Base-by-base conservation (phyloP, 768 basidiomycete species). In the Fomitopsis pulvina region DNA sequence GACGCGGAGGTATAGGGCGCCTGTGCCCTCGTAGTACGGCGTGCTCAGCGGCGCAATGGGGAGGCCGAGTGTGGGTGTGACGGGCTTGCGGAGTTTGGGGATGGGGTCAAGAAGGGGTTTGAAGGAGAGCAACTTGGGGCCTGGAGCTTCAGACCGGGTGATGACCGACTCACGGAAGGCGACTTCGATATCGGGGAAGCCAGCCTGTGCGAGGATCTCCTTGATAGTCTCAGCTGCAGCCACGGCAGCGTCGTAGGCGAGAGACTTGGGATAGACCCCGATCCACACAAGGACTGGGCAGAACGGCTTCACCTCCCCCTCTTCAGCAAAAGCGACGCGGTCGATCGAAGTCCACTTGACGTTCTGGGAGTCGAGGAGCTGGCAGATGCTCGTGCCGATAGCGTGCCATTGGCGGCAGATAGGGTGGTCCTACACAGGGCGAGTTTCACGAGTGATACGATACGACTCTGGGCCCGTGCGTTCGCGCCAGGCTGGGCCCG, bases 41-140 rank as follows among this genome's bases (percentile, higher is more conserved):
- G 5, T 22, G 9, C 26, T 43, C 10, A 21, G 26, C 9, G 42
- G 42, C 18, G 42, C 21, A 37, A 74, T 69, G 20, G 52, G 37
- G 42, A 71, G 61, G 48, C 71, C 65, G 21, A 74, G 68, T 25
- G 68, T 54, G 49, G 62, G 52, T 4, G 66, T 66, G 58, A 73
- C 66, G 12, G 63, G 65, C 41, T 65, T 61, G 20, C 48, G 48
- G 9, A 50, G 16, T 10, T 50, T 41, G 12, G 32, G 12, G 38
- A 24, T 24, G 22, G 16, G 25, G 46, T 40, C 21, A 28, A 43
- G 10, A 12, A 21, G 18, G 48, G 39, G 29, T 26, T 21, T 21
- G 45, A 32, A 45, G 6, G 45, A 29, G 20, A 45, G 45, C 10
- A 45, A 28, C 30, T 45, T 29, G 8, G 41, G 49, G n/a, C 49